Evolutionary conservation across 768 basidiomycete species (phyloP).

Genomic region (Mycena haematopus): DNA sequence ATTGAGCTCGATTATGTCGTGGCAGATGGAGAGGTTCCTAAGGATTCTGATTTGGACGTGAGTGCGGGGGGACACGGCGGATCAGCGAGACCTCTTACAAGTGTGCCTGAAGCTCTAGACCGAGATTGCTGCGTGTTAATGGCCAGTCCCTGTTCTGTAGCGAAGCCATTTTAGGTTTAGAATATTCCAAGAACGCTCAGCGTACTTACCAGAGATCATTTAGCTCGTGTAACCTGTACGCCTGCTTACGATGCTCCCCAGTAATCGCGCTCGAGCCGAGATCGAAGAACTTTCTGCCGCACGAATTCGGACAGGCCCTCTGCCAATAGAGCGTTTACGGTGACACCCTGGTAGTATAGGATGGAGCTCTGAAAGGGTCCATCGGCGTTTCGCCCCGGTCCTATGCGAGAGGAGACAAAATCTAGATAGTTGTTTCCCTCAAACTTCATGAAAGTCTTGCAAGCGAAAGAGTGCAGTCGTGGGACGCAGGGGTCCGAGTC

Average conservation of each 20-base stretch:
- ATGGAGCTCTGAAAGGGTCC: constrained; percentile 6
- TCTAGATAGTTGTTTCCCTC: background rate
- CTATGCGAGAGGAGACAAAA: constrained; percentile 1
- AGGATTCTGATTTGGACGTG: too few relatives aligned
- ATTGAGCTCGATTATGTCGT: too few relatives aligned
- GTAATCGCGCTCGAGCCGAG: background rate
- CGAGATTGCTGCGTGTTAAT: too few relatives aligned
- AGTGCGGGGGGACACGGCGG: too few relatives aligned
- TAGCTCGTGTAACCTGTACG: background rate
- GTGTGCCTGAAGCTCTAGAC: too few relatives aligned
- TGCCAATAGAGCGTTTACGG: background rate
- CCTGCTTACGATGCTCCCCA: background rate
- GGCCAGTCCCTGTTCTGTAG: too few relatives aligned
- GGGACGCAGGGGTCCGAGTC: background rate
- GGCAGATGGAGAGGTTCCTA: too few relatives aligned
- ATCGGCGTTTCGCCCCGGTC: background rate
- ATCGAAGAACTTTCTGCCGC: background rate
- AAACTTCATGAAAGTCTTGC: constrained; percentile 13
- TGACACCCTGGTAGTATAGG: background rate
- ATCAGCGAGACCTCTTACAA: too few relatives aligned
- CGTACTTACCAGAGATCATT: background rate
- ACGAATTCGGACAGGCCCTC: background rate
- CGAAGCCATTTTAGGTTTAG: background rate
- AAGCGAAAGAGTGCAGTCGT: constrained; percentile 7
- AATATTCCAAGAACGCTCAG: background rate